Base-by-base conservation (phyloP, 2,329 filamentous ascomycete genomes). In the Cercospora sp. region DNA sequence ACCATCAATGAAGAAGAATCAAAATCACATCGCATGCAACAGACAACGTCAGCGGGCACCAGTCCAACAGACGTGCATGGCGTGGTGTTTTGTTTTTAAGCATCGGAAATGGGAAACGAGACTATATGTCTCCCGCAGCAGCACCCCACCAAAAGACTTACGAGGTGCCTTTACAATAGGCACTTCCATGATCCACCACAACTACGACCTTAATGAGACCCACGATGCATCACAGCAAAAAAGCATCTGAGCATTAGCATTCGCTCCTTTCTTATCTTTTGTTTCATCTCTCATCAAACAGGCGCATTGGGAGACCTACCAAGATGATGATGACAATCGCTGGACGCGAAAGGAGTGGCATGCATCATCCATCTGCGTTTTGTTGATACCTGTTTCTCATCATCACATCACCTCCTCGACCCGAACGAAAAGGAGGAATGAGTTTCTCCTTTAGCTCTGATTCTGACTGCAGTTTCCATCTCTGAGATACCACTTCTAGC, bases 21-120 rank as follows among this genome's bases (percentile, higher is more conserved):
- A 2, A 73, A 73, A 62, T 33, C 45, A 55, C 66, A 64, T 64
- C 45, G 63, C 28, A 55, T 58, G 12, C 63, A 66, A n/a, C 64
- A 69, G 10, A n/a, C 67, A 30, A 45, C 59, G 48, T 31, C 53
- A 18, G 28, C 53, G 26, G 26, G 53, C 23, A 28, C 23, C 26
- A 57, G 53, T 57, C 58, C 33, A 33, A 62, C 63, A 36, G 63
- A 71, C 40, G 42, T 73, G 5, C 73, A 74, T 40, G 72, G 73
- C 18, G 72, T 75, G 9, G 69, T 73, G 4, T 73, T 72, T 53
- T 75, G 74, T 64, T 75, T 75, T 59, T 75, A 64, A 71, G 59
- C 28, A 18, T 51, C 45, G 45, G 1, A 5, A 20, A 1, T 10
- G 42, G 13, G 18, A 48, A 45, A 20, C 9, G 16, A 18, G 42